Conservation (phyloP, 1,284 basidiomycete genomes). For the Mycosarcoma maydis region DNA sequence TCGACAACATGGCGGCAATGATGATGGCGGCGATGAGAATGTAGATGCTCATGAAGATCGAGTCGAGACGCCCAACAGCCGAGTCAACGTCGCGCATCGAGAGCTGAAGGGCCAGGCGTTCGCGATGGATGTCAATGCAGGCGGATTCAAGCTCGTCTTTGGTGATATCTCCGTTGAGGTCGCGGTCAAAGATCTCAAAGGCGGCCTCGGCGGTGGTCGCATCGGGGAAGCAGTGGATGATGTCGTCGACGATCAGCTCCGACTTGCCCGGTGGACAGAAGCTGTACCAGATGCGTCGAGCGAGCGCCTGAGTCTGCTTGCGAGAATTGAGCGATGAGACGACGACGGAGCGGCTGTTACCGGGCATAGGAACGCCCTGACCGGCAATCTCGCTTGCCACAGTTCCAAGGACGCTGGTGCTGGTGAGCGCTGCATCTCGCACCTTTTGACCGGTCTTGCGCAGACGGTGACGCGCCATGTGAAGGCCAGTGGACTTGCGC, state of each 20-base stretch:
- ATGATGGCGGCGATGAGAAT: conserved; percentile 77
- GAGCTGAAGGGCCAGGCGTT: conserved; percentile 82
- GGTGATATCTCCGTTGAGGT: conserved; percentile 80
- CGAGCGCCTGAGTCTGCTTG: conserved; percentile 85
- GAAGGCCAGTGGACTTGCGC: conserved; percentile 40
- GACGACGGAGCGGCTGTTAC: conserved; percentile 67
- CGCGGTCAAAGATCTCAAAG: conserved; percentile 83
- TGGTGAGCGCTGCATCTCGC: conserved; percentile 68
- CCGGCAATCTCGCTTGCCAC: conserved; percentile 73
- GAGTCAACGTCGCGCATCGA: conserved; percentile 91
- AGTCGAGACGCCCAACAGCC: conserved; percentile 72
- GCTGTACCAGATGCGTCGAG: conserved; percentile 85
- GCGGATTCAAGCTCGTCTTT: conserved; percentile 81
- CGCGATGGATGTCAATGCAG: conserved; percentile 82
- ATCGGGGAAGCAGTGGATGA: conserved; percentile 76
- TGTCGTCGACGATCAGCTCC: conserved; percentile 75
- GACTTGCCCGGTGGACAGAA: conserved; percentile 72
- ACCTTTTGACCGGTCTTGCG: conserved; percentile 44
- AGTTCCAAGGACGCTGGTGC: conserved; percentile 66
- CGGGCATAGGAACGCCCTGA: conserved; percentile 73
- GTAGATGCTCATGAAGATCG: conserved; percentile 70
- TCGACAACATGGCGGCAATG: conserved; percentile 71
- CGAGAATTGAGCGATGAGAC: conserved; percentile 44
- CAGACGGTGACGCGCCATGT: conserved; percentile 23
- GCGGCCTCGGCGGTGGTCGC: conserved; percentile 66